These are phyloP conservation scores for Herpetomonas samuelpessoai DNA, from an alignment of 208 protist species.

Conservation along the genomic window DNA sequence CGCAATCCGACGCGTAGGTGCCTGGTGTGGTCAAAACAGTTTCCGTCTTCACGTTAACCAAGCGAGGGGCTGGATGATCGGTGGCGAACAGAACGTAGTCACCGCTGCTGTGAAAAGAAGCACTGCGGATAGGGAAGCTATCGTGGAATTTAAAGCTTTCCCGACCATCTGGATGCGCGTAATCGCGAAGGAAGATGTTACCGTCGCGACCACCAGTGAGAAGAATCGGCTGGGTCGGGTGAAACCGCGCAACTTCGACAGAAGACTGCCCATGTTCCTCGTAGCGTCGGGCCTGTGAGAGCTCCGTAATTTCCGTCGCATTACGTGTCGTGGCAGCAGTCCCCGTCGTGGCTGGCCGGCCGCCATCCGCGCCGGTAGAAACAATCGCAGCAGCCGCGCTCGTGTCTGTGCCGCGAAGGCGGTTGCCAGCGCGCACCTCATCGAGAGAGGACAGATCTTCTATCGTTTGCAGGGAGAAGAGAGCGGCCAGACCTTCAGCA, in stretches of 20 bases:
- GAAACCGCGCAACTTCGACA: constrained; percentile 78
- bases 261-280: constrained; percentile 60
- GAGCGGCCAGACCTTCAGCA: constrained; percentile 57
- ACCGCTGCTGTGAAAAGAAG: constrained; percentile 74
- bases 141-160: constrained; percentile 69
- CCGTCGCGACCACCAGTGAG: constrained; percentile 68
- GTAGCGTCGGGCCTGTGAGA: constrained; percentile 65
- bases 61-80: constrained; percentile 64
- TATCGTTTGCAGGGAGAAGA: constrained; percentile 72
- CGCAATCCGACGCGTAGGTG: constrained; percentile 17
- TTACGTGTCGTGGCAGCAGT: constrained; percentile 24
- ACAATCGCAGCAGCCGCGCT: constrained; percentile 18
- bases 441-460: constrained; percentile 65
- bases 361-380: constrained; percentile 8
- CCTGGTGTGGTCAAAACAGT: constrained; percentile 49
- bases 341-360: constrained; percentile 5
- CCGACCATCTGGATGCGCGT: constrained; percentile 49
- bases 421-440: constrained; percentile 61
- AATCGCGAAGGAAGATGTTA: constrained; percentile 63
- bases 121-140: constrained; percentile 61
- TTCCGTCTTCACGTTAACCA: constrained; percentile 64
- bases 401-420: constrained; percentile 29
- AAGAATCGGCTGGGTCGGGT: constrained; percentile 56
- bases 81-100: constrained; percentile 78
- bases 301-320: constrained; percentile 81